Evolutionary conservation across 1,284 basidiomycete genomes (phyloP).

Genomic region (Fomitopsis palustris): DNA sequence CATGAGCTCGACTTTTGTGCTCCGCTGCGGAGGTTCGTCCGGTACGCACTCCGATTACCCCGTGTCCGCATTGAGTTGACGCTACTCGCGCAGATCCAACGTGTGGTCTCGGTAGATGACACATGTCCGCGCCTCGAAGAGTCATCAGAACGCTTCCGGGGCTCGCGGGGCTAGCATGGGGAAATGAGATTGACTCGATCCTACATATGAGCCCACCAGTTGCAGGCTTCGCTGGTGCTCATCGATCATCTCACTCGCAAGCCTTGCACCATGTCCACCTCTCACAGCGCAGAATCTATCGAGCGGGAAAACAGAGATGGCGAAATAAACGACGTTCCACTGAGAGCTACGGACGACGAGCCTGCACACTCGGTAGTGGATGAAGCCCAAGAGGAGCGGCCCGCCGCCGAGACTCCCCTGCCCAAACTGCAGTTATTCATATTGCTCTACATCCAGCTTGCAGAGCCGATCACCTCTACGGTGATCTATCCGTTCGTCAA

Average conservation of each 20-base stretch:
- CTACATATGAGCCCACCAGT: too few species aligned
- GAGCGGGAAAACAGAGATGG: too few species aligned
- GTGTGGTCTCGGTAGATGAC: background rate
- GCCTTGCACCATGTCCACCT: too few species aligned
- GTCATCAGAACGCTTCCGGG: too few species aligned
- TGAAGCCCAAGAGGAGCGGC: background rate
- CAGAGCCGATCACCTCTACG: constrained; percentile 52
- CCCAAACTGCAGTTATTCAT: constrained; percentile 63
- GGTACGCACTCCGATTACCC: too few species aligned
- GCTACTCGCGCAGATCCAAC: background rate
- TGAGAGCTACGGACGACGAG: background rate
- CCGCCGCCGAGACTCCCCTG: constrained; percentile 43
- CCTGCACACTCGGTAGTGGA: background rate
- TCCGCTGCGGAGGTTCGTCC: too few species aligned
- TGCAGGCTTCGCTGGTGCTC: too few species aligned
- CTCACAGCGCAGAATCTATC: too few species aligned
- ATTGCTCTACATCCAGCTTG: constrained; percentile 54
- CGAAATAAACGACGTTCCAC: too few species aligned
- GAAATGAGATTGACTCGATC: background rate
- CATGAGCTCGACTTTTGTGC: too few species aligned
- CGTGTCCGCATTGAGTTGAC: background rate
- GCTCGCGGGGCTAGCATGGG: too few species aligned
- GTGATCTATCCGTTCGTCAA: constrained; percentile 60
- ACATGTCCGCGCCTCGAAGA: background rate
- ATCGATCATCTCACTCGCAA: too few species aligned